These are phyloP conservation scores for Euphrasia confusa DNA, from an alignment of 257 asterid species.

Conservation along the genomic window DNA sequence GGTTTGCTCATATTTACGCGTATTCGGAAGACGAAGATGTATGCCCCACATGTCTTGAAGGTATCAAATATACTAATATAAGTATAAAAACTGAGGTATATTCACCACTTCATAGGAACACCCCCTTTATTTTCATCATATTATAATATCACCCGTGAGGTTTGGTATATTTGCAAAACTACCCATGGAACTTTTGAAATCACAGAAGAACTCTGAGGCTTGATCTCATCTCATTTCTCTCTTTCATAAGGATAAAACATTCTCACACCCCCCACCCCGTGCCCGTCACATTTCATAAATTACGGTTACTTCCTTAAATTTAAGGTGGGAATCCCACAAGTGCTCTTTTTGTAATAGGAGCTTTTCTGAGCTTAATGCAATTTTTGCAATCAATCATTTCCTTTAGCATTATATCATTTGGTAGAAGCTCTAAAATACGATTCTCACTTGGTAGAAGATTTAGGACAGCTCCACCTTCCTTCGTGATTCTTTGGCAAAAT, in stretches of 20 bases:
- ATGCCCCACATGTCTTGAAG: constrained; percentile 76
- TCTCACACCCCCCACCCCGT: no score
- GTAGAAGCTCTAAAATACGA: no score
- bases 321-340: no score
- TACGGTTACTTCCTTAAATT: background rate
- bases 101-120: background rate
- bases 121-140: background rate
- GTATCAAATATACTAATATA: constrained; percentile 36
- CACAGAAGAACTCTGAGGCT: background rate
- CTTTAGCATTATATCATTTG: background rate
- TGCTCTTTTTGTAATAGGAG: no score
- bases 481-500: background rate
- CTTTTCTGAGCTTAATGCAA: no score
- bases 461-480: background rate
- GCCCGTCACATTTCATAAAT: no score
- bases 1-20: constrained; percentile 52
- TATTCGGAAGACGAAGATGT: constrained; percentile 67
- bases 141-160: background rate
- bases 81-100: no score
- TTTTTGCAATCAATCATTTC: background rate
- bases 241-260: no score
- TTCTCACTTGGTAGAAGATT: constrained; percentile 2
- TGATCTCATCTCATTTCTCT: background rate
- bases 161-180: background rate
- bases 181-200: background rate